phyloP scores from a whole-genome alignment of 139 green algal genomes.

The Pleodorina starrii region DNA sequence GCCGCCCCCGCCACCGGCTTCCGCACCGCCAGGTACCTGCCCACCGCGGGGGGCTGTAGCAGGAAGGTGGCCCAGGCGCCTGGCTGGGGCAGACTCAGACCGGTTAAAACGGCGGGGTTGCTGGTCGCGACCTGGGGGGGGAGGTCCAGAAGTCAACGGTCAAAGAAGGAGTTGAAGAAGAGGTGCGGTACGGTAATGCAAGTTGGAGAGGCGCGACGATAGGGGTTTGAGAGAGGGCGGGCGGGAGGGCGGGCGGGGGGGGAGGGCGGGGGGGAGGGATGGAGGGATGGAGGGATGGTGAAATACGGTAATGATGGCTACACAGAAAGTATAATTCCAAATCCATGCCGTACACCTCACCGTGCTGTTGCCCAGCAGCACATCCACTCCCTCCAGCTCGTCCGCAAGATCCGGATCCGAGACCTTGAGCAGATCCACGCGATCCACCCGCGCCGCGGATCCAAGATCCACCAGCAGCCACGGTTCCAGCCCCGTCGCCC shows the following conservation, averaged over 20 bases:
- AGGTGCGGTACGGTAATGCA: too few relatives aligned
- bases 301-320: too few relatives aligned
- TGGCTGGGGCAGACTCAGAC: background rate
- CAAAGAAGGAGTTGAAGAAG: too few relatives aligned
- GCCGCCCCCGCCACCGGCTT: background rate
- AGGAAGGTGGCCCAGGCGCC: conserved; percentile 26
- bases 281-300: background rate
- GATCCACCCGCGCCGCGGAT: background rate
- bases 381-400: background rate
- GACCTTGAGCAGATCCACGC: conserved; percentile 29
- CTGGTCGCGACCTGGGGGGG: too few relatives aligned
- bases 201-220: too few relatives aligned
- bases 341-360: background rate
- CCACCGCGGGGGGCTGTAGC: background rate
- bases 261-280: too few relatives aligned
- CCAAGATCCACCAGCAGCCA: conserved; percentile 38
- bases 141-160: too few relatives aligned
- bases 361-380: conserved; percentile 32
- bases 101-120: conserved; percentile 27
- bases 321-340: background rate
- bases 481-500: background rate
- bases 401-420: background rate
- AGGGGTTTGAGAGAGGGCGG: background rate
- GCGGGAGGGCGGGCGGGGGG: background rate
- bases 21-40: conserved; percentile 30